Percentiles rank a stretch among this genome's conserved stretches.
Conservation (phyloP, 2,329 filamentous ascomycete genomes). For the Pseudogymnoascus sp. region DNA sequence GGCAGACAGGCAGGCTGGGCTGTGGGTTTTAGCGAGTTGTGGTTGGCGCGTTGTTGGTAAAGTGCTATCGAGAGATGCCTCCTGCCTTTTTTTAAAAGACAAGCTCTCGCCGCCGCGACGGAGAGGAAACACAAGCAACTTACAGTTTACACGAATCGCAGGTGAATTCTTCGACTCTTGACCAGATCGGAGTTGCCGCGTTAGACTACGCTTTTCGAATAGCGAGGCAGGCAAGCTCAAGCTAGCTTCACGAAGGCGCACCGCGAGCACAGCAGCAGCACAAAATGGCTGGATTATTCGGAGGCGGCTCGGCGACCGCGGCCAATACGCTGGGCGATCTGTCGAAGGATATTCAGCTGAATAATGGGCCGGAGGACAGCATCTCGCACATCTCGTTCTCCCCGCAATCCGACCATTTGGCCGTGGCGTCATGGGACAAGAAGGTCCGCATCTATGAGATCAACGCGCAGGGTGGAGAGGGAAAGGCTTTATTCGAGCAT, state of each 20-base stretch:
- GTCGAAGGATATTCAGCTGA: constrained; percentile 75
- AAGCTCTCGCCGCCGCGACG: background rate
- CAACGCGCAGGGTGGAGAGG: constrained; percentile 63
- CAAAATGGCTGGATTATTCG: constrained; percentile 58
- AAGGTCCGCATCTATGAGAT: constrained; percentile 97
- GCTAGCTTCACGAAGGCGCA: background rate
- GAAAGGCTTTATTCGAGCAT: constrained; percentile 79
- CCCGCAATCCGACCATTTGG: constrained; percentile 67
- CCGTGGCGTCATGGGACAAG: constrained; percentile 93
- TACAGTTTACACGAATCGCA: background rate
- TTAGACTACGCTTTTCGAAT: background rate
- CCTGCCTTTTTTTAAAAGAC: background rate
- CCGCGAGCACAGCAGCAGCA: background rate
- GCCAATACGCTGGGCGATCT: constrained; percentile 81
- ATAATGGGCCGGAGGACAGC: constrained; percentile 74
- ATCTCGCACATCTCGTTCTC: constrained; percentile 84
- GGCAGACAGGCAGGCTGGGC: background rate
- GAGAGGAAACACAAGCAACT: background rate
- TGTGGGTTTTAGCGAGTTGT: background rate
- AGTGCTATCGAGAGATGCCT: background rate
- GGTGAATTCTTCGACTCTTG: background rate
- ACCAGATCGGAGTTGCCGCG: background rate
- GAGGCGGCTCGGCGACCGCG: constrained; percentile 34
- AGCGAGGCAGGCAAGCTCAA: background rate
- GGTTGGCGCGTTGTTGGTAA: background rate